Evolutionary conservation across 164 flowering plant species (phyloP), one percentile per base, ranked within the genome.

Genomic region (Paratinospora sagittata): DNA sequence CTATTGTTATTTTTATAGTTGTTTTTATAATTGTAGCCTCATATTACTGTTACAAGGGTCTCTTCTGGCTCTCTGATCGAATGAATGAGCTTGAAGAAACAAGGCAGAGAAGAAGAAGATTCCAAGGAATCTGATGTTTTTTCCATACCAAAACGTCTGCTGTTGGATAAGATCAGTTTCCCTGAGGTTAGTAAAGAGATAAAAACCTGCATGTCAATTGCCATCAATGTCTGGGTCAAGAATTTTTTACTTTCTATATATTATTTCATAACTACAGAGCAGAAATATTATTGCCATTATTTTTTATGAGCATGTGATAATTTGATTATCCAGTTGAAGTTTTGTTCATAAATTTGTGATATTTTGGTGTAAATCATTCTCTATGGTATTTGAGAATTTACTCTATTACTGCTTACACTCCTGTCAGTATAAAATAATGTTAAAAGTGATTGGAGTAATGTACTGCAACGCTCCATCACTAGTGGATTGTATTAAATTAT

Each of bases 11-110:
- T 30, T 34, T 70, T 49, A 45, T 87, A 55, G 45, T 79, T 47
- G 73, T 82, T 26, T 67, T 73, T 66, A 23, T 88, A 17, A 37
- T 83, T 52, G 85, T 80, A 21, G 81, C 72, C 12, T 27, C 75
- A 37, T 87, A 82, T 70, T 91, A 70, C 74, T 90, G 98, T 23
- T 89, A 89, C 81, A 84, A 87, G 63, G 93, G 93, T 73, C 92
- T 93, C 21, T 57, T 88, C 63, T 71, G 82, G 85, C 88, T 93
- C 60, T 82, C 86, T 11, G 97, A 93, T 78, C 81, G 93, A 93
- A 93, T 91, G 97, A 91, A 91, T 72, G 88, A 86, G 79, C 74
- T 83, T 58, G 98, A 93, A 66, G 81, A 73, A 62, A 88, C 78
- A 76, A 84, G 83, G 71, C 83, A 73, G 62, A 75, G 82, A 52